Conservation (phyloP, 768 basidiomycete species). For the Russula olivacea region DNA sequence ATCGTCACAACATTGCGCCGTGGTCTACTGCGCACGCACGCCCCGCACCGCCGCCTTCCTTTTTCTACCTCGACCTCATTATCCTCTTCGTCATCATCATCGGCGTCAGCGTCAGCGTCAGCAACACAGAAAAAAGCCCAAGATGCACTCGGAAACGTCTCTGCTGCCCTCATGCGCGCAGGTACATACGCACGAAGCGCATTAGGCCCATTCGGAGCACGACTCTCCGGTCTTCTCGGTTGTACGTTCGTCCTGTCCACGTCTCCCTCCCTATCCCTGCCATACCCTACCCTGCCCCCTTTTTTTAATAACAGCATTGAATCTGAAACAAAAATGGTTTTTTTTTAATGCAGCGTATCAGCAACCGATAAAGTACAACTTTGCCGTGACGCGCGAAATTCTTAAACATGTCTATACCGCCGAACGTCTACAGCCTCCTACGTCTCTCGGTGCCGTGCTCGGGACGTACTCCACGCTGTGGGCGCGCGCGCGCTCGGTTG, state of each 20-base stretch:
- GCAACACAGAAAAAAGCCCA: slow-evolving; percentile 66
- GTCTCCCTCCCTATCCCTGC: neutral
- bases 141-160: slow-evolving; percentile 53
- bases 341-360: slow-evolving; percentile 50
- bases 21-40: neutral
- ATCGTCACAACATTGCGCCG: neutral
- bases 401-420: slow-evolving; percentile 49
- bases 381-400: slow-evolving; percentile 69
- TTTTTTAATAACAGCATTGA: neutral
- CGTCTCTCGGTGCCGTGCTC: slow-evolving; percentile 45
- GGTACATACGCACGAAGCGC: slow-evolving; percentile 46
- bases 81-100: neutral
- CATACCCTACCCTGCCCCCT: neutral
- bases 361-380: slow-evolving; percentile 73
- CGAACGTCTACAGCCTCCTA: slow-evolving; percentile 60
- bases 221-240: slow-evolving; percentile 52
- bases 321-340: too few relatives aligned
- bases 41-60: slow-evolving; percentile 12
- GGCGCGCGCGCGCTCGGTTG: slow-evolving; percentile 49
- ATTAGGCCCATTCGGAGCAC: slow-evolving; percentile 47
- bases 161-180: slow-evolving; percentile 50
- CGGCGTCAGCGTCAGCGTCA: slow-evolving; percentile 29
- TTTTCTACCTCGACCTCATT: neutral
- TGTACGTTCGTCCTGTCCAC: slow-evolving; percentile 35
- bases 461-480: slow-evolving; percentile 61